phyloP scores from a whole-genome alignment of 176 grass and related monocot species.

The Zea luxurians region DNA sequence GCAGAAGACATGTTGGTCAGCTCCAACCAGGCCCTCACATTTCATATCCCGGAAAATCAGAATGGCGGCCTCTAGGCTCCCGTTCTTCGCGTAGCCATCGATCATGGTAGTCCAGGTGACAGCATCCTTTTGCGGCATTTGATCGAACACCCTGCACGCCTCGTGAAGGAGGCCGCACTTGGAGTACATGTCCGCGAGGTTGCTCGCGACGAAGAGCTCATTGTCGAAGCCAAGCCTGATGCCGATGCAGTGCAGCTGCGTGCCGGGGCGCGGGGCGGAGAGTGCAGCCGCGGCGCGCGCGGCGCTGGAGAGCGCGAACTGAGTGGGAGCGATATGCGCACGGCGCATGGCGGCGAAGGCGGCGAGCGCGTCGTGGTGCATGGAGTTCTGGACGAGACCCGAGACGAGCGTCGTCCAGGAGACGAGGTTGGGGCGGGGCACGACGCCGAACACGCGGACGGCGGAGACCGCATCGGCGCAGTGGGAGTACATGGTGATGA shows the following conservation, averaged over 20 bases:
- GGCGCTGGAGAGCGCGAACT: conserved; percentile 69
- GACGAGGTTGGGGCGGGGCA: conserved; percentile 52
- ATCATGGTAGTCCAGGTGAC: conserved; percentile 73
- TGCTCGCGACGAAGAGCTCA: conserved; percentile 64
- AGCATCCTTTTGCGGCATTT: conserved; percentile 64
- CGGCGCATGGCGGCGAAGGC: conserved; percentile 55
- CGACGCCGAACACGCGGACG: conserved; percentile 44
- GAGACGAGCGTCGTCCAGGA: conserved; percentile 63
- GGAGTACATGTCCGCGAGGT: conserved; percentile 60
- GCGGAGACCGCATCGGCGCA: conserved; percentile 52
- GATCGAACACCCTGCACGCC: conserved; percentile 52
- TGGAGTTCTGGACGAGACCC: conserved; percentile 42
- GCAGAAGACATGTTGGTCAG: conserved; percentile 63
- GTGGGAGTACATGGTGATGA: conserved; percentile 69
- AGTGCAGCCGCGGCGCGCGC: conserved; percentile 43
- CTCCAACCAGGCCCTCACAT: conserved; percentile 31
- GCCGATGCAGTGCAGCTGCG: conserved; percentile 52
- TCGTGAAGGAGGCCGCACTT: conserved; percentile 47
- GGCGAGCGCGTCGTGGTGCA: conserved; percentile 43
- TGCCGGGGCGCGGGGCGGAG: conserved; percentile 13
- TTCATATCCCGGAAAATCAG: conserved; percentile 53
- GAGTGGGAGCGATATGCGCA: conserved; percentile 36
- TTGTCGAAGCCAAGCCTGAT: conserved; percentile 37
- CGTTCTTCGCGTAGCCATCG: conserved; percentile 62
- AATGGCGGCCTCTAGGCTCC: conserved; percentile 25